Evolutionary conservation across 805 yeast genomes (phyloP).

Genomic region (Pichia deserticola): DNA sequence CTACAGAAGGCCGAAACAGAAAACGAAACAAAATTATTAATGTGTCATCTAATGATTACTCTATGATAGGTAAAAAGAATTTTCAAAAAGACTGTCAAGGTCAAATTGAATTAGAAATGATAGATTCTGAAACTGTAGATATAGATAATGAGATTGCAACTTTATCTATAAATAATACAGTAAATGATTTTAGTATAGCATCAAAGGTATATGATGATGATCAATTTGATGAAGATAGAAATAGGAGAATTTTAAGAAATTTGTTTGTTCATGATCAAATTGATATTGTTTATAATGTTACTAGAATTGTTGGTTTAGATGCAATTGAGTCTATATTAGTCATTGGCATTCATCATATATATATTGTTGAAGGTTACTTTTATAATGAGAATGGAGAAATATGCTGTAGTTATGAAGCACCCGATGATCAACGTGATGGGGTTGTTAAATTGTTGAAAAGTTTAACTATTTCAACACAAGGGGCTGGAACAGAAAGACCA

Average conservation of each 20-base stretch:
- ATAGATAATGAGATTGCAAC: neutral
- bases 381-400: conserved; percentile 47
- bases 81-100: conserved; percentile 6
- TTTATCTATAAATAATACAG: neutral
- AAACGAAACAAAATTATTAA: conserved; percentile 52
- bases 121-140: neutral
- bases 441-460: conserved; percentile 54
- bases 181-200: neutral
- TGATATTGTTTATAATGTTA: conserved; percentile 64
- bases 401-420: conserved; percentile 60
- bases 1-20: conserved; percentile 62
- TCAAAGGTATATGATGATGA: neutral
- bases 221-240: conserved; percentile 48
- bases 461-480: conserved; percentile 7
- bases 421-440: conserved; percentile 55
- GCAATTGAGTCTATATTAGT: conserved; percentile 71
- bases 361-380: conserved; percentile 64
- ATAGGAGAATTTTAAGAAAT: conserved; percentile 65
- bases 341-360: conserved; percentile 56
- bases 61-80: neutral
- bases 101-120: neutral
- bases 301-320: conserved; percentile 69
- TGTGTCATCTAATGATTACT: conserved; percentile 19
- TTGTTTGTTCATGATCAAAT: conserved; percentile 65
- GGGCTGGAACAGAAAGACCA: conserved; percentile 1